Conservation (phyloP, 768 basidiomycete genomes). For the Lactarius evosmus region DNA sequence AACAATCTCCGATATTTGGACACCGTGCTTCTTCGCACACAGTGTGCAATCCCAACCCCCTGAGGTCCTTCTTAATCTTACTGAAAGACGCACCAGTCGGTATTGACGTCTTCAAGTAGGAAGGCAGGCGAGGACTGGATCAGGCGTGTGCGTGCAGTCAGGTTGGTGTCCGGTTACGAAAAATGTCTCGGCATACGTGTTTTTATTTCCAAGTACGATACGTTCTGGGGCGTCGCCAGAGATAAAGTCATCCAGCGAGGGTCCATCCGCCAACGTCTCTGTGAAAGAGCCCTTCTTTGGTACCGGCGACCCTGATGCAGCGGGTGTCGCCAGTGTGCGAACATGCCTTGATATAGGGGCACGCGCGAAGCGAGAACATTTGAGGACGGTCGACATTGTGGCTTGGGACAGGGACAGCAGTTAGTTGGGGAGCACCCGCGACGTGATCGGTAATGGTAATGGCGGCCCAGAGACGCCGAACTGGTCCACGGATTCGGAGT, state of each 20-base stretch:
- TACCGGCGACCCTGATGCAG: constrained; percentile 48
- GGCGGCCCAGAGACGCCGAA: neutral
- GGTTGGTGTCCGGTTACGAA: neutral
- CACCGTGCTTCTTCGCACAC: constrained; percentile 99
- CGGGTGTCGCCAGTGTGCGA: constrained; percentile 29
- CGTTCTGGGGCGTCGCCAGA: constrained; percentile 54
- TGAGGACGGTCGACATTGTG: constrained; percentile 22
- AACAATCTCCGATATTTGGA: constrained; percentile 99
- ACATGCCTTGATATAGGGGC: constrained; percentile 6
- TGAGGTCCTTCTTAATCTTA: constrained; percentile 91
- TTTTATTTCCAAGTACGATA: constrained; percentile 69
- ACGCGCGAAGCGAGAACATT: constrained; percentile 21
- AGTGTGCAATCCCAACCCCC: constrained; percentile 88
- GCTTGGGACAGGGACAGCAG: neutral
- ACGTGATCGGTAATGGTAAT: neutral
- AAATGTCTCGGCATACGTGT: constrained; percentile 46
- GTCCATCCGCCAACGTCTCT: constrained; percentile 58
- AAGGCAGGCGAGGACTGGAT: constrained; percentile 77
- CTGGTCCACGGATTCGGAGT: constrained; percentile 10
- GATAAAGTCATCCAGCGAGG: constrained; percentile 79
- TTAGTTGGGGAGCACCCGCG: neutral
- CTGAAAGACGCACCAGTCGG: constrained; percentile 86
- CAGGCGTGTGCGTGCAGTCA: constrained; percentile 12
- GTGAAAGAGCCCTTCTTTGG: constrained; percentile 44
- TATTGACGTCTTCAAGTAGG: constrained; percentile 86